These are phyloP conservation scores for Arthrobotrys sinensis DNA, from an alignment of 2,329 filamentous ascomycete genomes.

Conservation along the genomic window DNA sequence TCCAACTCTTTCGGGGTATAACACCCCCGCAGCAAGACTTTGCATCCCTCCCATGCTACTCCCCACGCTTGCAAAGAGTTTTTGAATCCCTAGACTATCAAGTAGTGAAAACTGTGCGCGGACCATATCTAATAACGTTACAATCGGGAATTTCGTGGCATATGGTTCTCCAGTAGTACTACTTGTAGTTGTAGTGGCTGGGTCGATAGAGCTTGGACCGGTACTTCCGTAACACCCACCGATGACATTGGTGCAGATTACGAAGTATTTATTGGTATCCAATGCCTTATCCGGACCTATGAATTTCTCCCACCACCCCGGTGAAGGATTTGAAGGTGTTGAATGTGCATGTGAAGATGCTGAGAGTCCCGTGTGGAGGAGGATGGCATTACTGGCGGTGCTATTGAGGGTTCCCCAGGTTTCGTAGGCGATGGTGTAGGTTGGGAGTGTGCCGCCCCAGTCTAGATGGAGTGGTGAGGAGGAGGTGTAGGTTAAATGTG, in stretches of 20 bases:
- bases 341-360: conserved; percentile 98
- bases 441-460: conserved; percentile 92
- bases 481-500: conserved; percentile 83
- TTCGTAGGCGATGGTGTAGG: conserved; percentile 93
- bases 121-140: conserved; percentile 98
- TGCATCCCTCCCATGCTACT: conserved; percentile 99
- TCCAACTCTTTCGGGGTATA: conserved; percentile 86
- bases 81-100: conserved; percentile 81
- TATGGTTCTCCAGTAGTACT: conserved; percentile 75
- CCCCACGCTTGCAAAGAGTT: conserved; percentile 91
- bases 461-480: conserved; percentile 83
- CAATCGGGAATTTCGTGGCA: conserved; percentile 92
- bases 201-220: conserved; percentile 88
- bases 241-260: conserved; percentile 97
- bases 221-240: conserved; percentile 97
- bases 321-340: conserved; percentile 85
- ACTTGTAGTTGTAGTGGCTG: conserved; percentile 71
- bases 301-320: conserved; percentile 99
- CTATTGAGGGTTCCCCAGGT: conserved; percentile 87
- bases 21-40: conserved; percentile 85
- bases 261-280: conserved; percentile 90
- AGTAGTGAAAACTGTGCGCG: conserved; percentile 92
- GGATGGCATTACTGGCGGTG: conserved; percentile 87
- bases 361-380: conserved; percentile 93
- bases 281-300: conserved; percentile 80